Percentiles rank a stretch among this genome's conserved stretches.
These are phyloP conservation scores for Ceraceosorus guamensis DNA, from an alignment of 1,284 basidiomycete genomes.

Conservation along the genomic window DNA sequence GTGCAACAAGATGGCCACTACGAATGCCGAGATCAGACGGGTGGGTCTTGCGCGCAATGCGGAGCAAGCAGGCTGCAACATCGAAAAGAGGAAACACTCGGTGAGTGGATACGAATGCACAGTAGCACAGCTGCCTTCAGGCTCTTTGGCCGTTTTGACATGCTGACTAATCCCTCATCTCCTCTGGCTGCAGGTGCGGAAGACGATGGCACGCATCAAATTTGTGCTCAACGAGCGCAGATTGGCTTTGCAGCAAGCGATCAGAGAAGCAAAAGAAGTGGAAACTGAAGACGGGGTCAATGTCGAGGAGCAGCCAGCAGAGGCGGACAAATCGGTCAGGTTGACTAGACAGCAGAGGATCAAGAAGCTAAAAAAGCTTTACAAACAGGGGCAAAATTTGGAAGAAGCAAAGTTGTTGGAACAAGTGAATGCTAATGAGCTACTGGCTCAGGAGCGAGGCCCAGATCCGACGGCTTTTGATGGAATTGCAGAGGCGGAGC, in stretches of 20 bases:
- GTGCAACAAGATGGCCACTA: conserved; percentile 38
- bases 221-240: conserved; percentile 84
- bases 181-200: conserved; percentile 62
- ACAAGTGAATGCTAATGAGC: no score
- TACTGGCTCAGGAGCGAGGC: no score
- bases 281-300: conserved; percentile 10
- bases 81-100: neutral
- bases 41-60: conserved; percentile 14
- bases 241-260: conserved; percentile 62
- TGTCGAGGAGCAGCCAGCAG: conserved; percentile 1
- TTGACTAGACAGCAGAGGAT: no score
- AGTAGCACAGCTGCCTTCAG: no score
- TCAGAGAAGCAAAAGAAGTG: conserved; percentile 51
- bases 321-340: neutral
- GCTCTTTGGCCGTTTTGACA: no score
- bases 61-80: conserved; percentile 2
- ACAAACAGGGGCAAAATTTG: no score
- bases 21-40: conserved; percentile 36
- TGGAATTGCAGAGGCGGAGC: no score
- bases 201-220: conserved; percentile 96
- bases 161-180: neutral
- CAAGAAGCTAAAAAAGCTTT: no score
- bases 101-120: neutral
- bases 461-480: no score
- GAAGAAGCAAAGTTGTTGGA: no score